phyloP scores from a whole-genome alignment of 2,329 filamentous ascomycete genomes.

The Stylonectria norvegica region DNA sequence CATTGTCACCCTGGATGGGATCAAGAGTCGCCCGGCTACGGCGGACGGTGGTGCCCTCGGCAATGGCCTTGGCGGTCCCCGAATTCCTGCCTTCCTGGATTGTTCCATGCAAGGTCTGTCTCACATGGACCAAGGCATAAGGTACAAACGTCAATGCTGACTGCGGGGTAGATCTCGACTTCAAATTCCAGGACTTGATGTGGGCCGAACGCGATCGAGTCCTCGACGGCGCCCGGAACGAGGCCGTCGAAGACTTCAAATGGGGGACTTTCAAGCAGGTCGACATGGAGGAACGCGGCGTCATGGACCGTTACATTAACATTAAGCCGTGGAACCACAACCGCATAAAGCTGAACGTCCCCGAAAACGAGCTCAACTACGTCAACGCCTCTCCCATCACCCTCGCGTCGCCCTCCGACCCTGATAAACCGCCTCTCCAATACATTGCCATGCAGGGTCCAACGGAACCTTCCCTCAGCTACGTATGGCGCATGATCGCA shows the following conservation, averaged over 20 bases:
- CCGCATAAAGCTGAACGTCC: conserved; percentile 75
- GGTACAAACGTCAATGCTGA: conserved; percentile 7
- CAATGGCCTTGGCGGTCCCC: conserved; percentile 13
- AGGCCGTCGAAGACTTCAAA: conserved; percentile 28
- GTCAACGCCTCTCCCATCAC: conserved; percentile 76
- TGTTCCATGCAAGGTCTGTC: conserved; percentile 36
- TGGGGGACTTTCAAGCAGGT: conserved; percentile 37
- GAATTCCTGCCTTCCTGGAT: conserved; percentile 40
- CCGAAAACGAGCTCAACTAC: conserved; percentile 69
- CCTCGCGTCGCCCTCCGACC: conserved; percentile 44
- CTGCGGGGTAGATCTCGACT: conserved; percentile 41
- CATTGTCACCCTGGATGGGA: conserved; percentile 37
- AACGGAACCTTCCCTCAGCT: conserved; percentile 68
- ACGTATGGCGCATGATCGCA: conserved; percentile 95
- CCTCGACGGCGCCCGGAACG: conserved; percentile 38
- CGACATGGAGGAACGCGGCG: conserved; percentile 27
- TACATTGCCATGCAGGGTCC: conserved; percentile 97
- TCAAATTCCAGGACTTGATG: conserved; percentile 51
- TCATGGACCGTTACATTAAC: conserved; percentile 80
- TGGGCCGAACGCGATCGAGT: conserved; percentile 52
- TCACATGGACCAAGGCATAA: not conserved
- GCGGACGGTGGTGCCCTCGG: conserved; percentile 16
- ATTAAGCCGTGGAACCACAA: conserved; percentile 89
- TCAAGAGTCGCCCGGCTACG: conserved; percentile 24
- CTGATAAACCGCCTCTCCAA: conserved; percentile 41